Evolutionary conservation across 192 early-diverging fungal species (phyloP), one percentile per base, ranked within the genome.

Genomic region (Geosiphon pyriformis): DNA sequence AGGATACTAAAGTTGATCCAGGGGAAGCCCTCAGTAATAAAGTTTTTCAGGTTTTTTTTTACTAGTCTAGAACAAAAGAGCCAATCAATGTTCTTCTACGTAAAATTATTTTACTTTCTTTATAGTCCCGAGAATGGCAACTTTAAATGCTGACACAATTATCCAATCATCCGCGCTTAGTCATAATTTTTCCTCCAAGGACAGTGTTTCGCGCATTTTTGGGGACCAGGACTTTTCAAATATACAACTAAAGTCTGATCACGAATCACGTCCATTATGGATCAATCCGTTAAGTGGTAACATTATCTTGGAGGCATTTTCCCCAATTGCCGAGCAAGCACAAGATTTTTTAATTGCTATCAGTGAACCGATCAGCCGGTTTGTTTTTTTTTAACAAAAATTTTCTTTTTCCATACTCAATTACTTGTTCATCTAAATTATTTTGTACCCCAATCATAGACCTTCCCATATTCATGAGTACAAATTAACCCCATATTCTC

Each of bases 261-360:
- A 96, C 76, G 75, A 73, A 37, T 83, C 87, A 12, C 85, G 97
- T 25, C 97, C 97, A 22, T 78, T 99, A 22, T 98, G 90, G 89
- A 93, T 98, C 60, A 87, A 82, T 70, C 87, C 85, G 53, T 81
- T 85, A 27, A 89, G 80, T 76, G 85, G 88, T 3, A 82, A 88
- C 49, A 92, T 99, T 64, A 91, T 94, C 48, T 80, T 99, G 0
- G 97, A 99, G 80, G 91, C 92, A 15, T 99, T 99, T 58, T 97
- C 95, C 7, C 93, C 94, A 4, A 94, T 98, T 69, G 88, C 94
- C 8, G 92, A 94, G 63, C 90, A 95, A 68, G 96, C 95, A 0
- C 90, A 93, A 52, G 97, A 99, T 80, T 95, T 97, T 71, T 73
- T 98, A 17, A 92, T 94, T 50, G 88, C 95, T 18, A 93, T 99